These are phyloP conservation scores for Citrullus amarus DNA, from an alignment of 306 rosid species.

Conservation along the genomic window DNA sequence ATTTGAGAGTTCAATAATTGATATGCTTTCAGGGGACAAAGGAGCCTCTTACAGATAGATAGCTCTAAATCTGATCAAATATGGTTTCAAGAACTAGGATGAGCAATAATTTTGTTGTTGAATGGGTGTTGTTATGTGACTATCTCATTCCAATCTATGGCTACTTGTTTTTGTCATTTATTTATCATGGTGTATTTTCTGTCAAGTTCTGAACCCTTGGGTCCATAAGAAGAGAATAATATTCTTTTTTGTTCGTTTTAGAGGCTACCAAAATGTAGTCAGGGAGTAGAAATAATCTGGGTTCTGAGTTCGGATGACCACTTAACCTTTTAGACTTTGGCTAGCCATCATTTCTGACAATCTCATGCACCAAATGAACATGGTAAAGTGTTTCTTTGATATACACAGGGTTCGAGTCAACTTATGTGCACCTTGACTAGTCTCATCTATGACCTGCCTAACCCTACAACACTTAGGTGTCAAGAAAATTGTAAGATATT, in stretches of 20 bases:
- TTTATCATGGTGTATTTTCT: neutral
- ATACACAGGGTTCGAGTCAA: too few relatives aligned
- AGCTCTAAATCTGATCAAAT: neutral
- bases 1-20: neutral
- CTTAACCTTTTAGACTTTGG: neutral
- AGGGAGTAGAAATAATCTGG: neutral
- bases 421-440: too few relatives aligned
- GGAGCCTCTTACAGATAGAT: neutral
- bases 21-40: neutral
- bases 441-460: too few relatives aligned
- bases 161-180: neutral
- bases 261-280: neutral
- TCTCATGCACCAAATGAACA: neutral
- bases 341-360: neutral
- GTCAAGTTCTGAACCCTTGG: neutral
- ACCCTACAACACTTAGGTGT: too few relatives aligned
- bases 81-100: neutral
- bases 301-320: neutral
- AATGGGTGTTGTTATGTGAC: neutral
- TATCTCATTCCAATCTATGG: neutral
- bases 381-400: neutral
- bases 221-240: neutral
- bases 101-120: neutral
- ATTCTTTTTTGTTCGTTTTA: neutral
- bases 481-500: too few relatives aligned